A percentile compares a stretch with the other conserved stretches of the same genome.
These are phyloP conservation scores for Aspergillus aculeatinus DNA, from an alignment of 2,329 filamentous ascomycete species.

Conservation along the genomic window DNA sequence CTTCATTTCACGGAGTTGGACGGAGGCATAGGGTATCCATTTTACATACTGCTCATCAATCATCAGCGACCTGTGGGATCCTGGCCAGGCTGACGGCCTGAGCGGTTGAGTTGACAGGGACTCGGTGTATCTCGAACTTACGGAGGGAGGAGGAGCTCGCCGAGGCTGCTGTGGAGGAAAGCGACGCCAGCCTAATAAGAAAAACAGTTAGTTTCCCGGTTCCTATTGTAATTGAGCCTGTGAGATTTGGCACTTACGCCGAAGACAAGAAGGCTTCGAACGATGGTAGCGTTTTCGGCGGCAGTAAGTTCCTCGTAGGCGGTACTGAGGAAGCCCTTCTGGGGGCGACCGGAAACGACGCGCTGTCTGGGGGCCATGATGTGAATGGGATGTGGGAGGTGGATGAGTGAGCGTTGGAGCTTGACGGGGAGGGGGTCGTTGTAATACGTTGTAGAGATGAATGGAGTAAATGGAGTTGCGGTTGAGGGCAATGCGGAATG, in stretches of 20 bases:
- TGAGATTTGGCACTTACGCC: constrained; percentile 53
- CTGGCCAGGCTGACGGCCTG: constrained; percentile 9
- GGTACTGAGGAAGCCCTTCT: constrained; percentile 55
- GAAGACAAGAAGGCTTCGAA: constrained; percentile 66
- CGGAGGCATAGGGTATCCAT: constrained; percentile 10
- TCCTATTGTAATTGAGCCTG: neutral
- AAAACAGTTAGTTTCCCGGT: constrained; percentile 12
- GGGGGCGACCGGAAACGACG: constrained; percentile 45
- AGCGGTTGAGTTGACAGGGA: neutral
- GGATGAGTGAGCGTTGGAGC: constrained; percentile 3
- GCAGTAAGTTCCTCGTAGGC: constrained; percentile 64
- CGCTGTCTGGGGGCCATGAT: constrained; percentile 65
- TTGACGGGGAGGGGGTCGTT: constrained; percentile 12
- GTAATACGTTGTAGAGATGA: constrained; percentile 11
- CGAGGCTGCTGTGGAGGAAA: constrained; percentile 66
- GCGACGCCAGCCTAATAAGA: constrained; percentile 61
- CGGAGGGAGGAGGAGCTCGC: constrained; percentile 66
- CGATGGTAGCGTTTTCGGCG: constrained; percentile 67
- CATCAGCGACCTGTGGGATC: constrained; percentile 18
- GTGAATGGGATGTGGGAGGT: constrained; percentile 3
- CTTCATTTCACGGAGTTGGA: constrained; percentile 9
- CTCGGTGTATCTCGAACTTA: constrained; percentile 35
- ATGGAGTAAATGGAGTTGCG: neutral
- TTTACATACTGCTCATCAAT: constrained; percentile 20
- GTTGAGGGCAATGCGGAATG: constrained; percentile 1